Percentiles rank a stretch among this genome's conserved stretches.
phyloP scores from a whole-genome alignment of 2,329 filamentous ascomycete genomes.

The Cladosporium sp. region DNA sequence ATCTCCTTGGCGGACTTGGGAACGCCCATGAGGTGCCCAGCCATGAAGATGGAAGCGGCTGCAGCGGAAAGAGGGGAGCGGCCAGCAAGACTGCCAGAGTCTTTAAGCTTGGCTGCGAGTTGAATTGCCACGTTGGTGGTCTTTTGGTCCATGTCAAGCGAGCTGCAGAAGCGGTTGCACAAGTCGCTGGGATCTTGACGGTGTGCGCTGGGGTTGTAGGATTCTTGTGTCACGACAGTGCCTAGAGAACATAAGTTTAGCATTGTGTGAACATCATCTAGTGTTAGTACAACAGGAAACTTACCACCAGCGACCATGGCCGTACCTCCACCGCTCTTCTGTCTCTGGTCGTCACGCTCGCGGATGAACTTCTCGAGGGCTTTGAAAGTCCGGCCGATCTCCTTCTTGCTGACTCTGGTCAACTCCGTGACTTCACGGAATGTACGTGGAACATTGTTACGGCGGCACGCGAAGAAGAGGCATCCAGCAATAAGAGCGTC shows the following conservation, averaged over 20 bases:
- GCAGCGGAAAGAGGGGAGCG: conserved; percentile 92
- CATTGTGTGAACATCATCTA: conserved; percentile 14
- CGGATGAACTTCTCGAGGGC: conserved; percentile 83
- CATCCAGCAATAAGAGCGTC: conserved; percentile 93
- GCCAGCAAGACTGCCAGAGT: conserved; percentile 79
- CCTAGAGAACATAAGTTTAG: conserved; percentile 26
- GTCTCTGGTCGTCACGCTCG: conserved; percentile 61
- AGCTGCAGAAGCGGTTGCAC: conserved; percentile 84
- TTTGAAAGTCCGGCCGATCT: conserved; percentile 96
- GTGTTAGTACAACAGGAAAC: conserved; percentile 23
- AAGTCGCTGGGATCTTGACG: conserved; percentile 50
- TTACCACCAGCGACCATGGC: conserved; percentile 51
- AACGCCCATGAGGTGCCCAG: conserved; percentile 80
- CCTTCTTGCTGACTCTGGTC: conserved; percentile 94
- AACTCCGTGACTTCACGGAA: conserved; percentile 94
- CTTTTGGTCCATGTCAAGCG: conserved; percentile 72
- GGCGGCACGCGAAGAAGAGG: conserved; percentile 95
- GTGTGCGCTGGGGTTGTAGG: conserved; percentile 32
- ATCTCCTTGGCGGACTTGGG: conserved; percentile 83
- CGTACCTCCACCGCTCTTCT: conserved; percentile 35
- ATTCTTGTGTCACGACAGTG: conserved; percentile 31
- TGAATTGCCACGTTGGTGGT: conserved; percentile 78
- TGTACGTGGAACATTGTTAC: conserved; percentile 80
- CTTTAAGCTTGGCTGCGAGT: conserved; percentile 74
- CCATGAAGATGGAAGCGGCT: conserved; percentile 95